Evolutionary conservation across 1,284 basidiomycete genomes (phyloP), one percentile per base, ranked within the genome.

Genomic region (Ustilago tritici): DNA sequence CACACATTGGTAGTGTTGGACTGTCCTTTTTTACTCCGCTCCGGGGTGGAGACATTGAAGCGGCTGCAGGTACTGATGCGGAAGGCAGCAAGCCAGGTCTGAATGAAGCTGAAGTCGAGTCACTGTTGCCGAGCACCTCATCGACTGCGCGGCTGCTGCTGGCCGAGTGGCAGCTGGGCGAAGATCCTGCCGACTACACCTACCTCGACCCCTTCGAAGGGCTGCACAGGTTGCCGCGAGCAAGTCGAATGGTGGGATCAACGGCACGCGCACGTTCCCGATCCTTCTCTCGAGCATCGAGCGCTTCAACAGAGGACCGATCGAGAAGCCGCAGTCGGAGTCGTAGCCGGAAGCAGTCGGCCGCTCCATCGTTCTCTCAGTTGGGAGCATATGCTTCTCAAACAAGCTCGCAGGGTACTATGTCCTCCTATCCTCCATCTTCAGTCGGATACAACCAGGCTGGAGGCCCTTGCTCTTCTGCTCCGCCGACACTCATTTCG

Each of bases 171-270:
- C 70, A 70, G 38, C 54, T 77, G 3, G 70, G 70, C 19, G 70
- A 77, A 38, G 66, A 69, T 46, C 61, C 70, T 3, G 56, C 54
- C 4, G 65, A 61, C 12, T 77, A 77, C 47, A 54, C 23, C 12
- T 77, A 73, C 35, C 11, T 49, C 10, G 75, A 77, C 41, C 75
- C 75, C 2, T 77, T 73, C 67, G 66, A 77, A 35, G 70, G 70
- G 15, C 38, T 77, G 52, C 69, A 76, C 46, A 52, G 70, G 54
- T 61, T 77, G 41, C 75, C 75, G 17, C 58, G 63, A 17, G 75
- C 63, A 9, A 77, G 75, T 59, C 65, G 75, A 12, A 12, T 70
- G 52, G 3, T 52, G 10, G 70, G 70, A 12, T 56, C 75, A 0
- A 70, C 70, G 3, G 70, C 66, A 11, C 66, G 75, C 14, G 70